Conservation (phyloP, 1,284 basidiomycete genomes). For the Pulveroboletus sp. region DNA sequence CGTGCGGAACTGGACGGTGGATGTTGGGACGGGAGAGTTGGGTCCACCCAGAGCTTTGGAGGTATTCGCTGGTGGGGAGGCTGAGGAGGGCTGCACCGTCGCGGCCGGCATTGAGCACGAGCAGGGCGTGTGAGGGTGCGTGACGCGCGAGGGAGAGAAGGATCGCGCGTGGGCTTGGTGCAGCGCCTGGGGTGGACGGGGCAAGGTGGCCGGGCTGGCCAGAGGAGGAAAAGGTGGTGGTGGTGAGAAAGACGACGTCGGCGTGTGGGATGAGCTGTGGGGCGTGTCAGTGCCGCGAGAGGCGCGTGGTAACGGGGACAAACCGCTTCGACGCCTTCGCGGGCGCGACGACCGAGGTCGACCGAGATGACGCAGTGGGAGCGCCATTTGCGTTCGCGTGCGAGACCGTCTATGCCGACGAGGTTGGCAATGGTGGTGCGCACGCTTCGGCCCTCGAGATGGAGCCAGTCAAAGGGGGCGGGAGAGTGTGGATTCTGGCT, state of each 20-base stretch:
- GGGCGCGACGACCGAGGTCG: conserved; percentile 67
- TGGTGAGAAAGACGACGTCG: conserved; percentile 65
- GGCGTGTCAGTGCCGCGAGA: conserved; percentile 20
- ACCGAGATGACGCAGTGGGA: conserved; percentile 76
- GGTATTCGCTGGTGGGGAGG: conserved; percentile 80
- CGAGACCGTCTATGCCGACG: conserved; percentile 72
- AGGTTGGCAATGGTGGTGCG: conserved; percentile 78
- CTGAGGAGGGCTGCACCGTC: conserved; percentile 78
- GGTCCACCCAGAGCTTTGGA: conserved; percentile 78
- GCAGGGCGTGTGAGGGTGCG: conserved; percentile 68
- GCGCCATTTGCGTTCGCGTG: conserved; percentile 77
- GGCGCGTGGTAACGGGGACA: conserved; percentile 26
- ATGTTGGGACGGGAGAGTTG: conserved; percentile 10
- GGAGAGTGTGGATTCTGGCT: conserved; percentile 53
- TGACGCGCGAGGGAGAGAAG: conserved; percentile 67
- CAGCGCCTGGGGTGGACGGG: conserved; percentile 53
- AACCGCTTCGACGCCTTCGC: conserved; percentile 80
- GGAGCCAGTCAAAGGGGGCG: conserved; percentile 81
- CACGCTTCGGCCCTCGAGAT: conserved; percentile 75
- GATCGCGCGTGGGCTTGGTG: conserved; percentile 68
- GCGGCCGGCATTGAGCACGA: conserved; percentile 76
- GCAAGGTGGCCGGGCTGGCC: conserved; percentile 30
- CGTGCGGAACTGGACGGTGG: background rate
- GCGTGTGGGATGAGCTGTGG: conserved; percentile 72
- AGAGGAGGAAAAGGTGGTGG: conserved; percentile 28